Percentiles rank a stretch among this genome's conserved stretches.
These are phyloP conservation scores for Populus hybrid DNA, from an alignment of 441 rosid genomes.

Conservation along the genomic window DNA sequence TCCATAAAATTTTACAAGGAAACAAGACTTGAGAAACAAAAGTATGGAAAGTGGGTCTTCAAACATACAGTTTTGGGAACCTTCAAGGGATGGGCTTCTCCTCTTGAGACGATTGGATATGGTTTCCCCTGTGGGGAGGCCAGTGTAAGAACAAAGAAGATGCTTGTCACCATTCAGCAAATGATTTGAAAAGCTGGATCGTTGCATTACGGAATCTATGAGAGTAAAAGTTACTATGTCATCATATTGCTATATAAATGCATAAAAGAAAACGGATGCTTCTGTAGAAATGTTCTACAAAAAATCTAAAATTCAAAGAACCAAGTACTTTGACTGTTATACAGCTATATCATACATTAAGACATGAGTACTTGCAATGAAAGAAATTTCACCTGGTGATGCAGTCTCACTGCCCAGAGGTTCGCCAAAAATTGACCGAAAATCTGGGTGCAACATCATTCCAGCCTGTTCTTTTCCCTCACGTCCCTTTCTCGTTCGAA, in stretches of 20 bases:
- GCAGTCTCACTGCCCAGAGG: neutral
- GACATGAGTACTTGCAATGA: neutral
- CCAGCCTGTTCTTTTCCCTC: constrained; percentile 3
- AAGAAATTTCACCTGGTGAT: neutral
- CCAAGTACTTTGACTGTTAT: neutral
- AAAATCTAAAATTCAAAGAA: neutral
- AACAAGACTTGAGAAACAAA: neutral
- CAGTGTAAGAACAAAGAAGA: neutral
- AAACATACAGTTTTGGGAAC: neutral
- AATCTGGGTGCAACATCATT: neutral
- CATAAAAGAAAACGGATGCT: neutral
- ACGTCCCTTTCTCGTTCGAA: neutral
- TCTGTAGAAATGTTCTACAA: neutral
- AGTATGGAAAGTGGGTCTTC: neutral
- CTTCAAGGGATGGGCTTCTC: neutral
- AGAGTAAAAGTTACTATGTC: neutral
- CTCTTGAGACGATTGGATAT: neutral
- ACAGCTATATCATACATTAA: neutral
- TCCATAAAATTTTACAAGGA: neutral
- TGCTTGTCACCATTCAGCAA: neutral
- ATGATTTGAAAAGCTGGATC: neutral
- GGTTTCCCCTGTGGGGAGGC: neutral
- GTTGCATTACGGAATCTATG: neutral
- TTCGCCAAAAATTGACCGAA: neutral
- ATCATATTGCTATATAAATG: neutral